These are phyloP conservation scores for Aspergillus brasiliensis DNA, from an alignment of 2,329 filamentous ascomycete genomes.

Conservation along the genomic window DNA sequence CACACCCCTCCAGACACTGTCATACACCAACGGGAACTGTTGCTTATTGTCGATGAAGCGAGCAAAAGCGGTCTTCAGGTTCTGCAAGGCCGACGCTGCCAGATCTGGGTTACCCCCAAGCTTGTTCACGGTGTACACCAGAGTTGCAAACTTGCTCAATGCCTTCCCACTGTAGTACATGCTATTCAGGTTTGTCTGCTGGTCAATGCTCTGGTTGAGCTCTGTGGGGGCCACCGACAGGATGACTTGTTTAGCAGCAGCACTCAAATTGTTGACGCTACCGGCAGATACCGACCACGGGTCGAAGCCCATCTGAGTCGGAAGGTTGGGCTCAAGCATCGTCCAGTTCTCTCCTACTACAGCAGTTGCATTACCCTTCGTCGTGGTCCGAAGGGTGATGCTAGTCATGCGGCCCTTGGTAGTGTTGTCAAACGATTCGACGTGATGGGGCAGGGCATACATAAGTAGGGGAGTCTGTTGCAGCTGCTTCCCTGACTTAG, in stretches of 20 bases:
- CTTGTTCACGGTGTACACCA: constrained; percentile 67
- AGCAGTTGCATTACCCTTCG: constrained; percentile 77
- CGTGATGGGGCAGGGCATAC: constrained; percentile 86
- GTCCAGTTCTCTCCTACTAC: constrained; percentile 75
- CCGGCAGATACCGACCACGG: constrained; percentile 67
- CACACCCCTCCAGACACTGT: constrained; percentile 72
- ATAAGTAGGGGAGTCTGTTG: constrained; percentile 67
- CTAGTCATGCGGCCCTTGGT: constrained; percentile 54
- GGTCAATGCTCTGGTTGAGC: constrained; percentile 72
- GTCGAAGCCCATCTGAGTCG: constrained; percentile 72
- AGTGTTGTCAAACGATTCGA: constrained; percentile 68
- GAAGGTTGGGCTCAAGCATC: constrained; percentile 73
- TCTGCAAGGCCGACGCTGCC: constrained; percentile 59
- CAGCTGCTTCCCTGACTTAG: constrained; percentile 65
- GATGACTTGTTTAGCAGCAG: constrained; percentile 61
- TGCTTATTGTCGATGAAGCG: constrained; percentile 69
- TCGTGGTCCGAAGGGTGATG: constrained; percentile 73
- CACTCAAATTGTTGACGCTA: constrained; percentile 42
- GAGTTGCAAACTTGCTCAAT: constrained; percentile 72
- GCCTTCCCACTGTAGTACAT: constrained; percentile 94
- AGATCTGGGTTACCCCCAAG: constrained; percentile 61
- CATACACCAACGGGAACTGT: constrained; percentile 60
- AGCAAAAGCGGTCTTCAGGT: constrained; percentile 67
- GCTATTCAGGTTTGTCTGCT: constrained; percentile 74
- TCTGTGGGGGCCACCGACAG: constrained; percentile 68